Conservation (phyloP, 2,329 filamentous ascomycete species). For the Amauroascus verrucosus region DNA sequence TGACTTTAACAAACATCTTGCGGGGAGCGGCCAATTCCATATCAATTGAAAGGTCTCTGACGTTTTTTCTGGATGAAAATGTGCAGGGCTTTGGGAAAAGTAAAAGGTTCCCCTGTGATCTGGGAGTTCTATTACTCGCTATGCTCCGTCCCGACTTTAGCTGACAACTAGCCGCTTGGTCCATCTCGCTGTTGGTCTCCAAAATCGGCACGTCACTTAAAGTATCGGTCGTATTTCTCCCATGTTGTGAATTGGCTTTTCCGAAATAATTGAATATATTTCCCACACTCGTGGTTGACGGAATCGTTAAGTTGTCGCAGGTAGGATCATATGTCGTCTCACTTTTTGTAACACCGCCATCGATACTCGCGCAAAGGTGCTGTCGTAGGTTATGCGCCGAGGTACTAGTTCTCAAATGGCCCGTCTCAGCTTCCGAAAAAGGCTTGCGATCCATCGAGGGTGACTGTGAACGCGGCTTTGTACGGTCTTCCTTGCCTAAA, state of each 20-base stretch:
- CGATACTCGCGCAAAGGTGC: not conserved
- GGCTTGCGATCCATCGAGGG: not conserved
- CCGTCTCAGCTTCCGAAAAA: not conserved
- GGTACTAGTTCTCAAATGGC: conserved; percentile 12
- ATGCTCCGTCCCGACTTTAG: not conserved
- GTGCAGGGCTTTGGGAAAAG: not conserved
- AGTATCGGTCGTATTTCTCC: not conserved
- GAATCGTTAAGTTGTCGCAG: not conserved
- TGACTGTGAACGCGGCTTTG: conserved; percentile 7
- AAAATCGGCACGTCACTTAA: not conserved
- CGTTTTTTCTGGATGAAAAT: conserved; percentile 27
- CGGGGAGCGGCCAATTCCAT: conserved; percentile 29
- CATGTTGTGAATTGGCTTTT: not conserved
- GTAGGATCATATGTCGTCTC: not conserved
- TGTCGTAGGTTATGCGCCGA: conserved; percentile 21
- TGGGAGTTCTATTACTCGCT: not conserved
- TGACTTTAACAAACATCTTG: conserved; percentile 26
- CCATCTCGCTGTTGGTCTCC: not conserved
- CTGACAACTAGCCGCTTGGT: not conserved
- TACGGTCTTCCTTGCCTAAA: conserved; percentile 8
- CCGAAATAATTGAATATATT: not conserved
- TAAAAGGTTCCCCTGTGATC: not conserved
- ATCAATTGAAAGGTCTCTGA: conserved; percentile 34
- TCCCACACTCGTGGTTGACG: not conserved
- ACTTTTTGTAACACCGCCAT: not conserved